Evolutionary conservation across 2,329 filamentous ascomycete genomes (phyloP).

Genomic region (Fusarium verrucosum): DNA sequence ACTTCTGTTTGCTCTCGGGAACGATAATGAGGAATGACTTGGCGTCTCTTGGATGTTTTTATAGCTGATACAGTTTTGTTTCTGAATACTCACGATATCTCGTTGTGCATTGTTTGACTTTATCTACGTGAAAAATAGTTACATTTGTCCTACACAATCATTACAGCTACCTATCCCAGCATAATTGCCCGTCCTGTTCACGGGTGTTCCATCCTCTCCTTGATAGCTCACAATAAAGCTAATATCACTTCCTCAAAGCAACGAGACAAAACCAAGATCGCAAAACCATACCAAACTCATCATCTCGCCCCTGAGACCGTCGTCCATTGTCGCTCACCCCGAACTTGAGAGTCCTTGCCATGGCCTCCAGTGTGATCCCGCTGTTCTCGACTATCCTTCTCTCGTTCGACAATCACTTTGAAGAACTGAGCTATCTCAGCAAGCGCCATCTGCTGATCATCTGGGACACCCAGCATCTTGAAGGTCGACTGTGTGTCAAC

Average conservation of each 20-base stretch:
- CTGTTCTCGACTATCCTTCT: slow-evolving; percentile 46
- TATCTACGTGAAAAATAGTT: not conserved
- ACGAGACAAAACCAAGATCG: not conserved
- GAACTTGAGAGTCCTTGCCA: slow-evolving; percentile 8
- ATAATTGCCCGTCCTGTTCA: not conserved
- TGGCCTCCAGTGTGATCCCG: slow-evolving; percentile 34
- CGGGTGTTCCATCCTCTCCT: not conserved
- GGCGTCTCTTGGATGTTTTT: slow-evolving; percentile 1
- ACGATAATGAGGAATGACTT: slow-evolving; percentile 33
- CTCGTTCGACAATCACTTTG: slow-evolving; percentile 61
- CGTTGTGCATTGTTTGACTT: not conserved
- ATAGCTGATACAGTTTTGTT: not conserved
- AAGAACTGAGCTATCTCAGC: slow-evolving; percentile 64
- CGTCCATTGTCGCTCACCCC: slow-evolving; percentile 17
- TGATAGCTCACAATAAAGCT: not conserved
- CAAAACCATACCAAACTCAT: not conserved
- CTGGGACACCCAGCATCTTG: slow-evolving; percentile 58
- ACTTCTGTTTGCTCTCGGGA: not conserved
- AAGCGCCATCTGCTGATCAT: slow-evolving; percentile 57
- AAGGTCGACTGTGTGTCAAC: slow-evolving; percentile 62
- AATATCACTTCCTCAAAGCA: not conserved
- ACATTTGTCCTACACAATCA: not conserved
- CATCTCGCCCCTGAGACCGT: not conserved
- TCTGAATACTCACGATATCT: not conserved
- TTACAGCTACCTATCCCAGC: not conserved